Evolutionary conservation across 805 yeast species (phyloP).

Genomic region (Candida sakaeoensis): DNA sequence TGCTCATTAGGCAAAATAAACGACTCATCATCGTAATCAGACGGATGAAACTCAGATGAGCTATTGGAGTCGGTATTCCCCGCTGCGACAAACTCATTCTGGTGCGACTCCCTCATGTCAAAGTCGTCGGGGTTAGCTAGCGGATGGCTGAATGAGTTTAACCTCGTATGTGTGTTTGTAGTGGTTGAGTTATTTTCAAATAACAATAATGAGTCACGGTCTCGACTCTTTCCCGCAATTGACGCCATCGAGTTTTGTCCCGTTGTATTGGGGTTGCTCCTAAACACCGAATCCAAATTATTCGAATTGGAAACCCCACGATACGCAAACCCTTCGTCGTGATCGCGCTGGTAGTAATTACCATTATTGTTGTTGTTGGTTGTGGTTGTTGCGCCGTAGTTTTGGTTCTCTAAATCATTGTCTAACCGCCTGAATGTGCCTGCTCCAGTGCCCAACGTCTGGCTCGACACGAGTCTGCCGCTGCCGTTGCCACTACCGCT

Average conservation of each 20-base stretch:
- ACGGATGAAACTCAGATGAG: slow-evolving; percentile 10
- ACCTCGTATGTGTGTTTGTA: slow-evolving; percentile 19
- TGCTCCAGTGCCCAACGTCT: slow-evolving; percentile 5
- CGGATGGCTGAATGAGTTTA: slow-evolving; percentile 25
- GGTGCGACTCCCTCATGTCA: slow-evolving; percentile 16
- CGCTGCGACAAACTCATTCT: slow-evolving; percentile 3
- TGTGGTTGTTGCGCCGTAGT: slow-evolving; percentile 14
- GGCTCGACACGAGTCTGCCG: slow-evolving; percentile 3
- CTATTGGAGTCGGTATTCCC: slow-evolving; percentile 2
- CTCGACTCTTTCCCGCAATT: neutral
- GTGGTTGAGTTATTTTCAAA: neutral
- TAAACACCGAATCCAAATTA: slow-evolving; percentile 39
- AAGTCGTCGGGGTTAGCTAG: slow-evolving; percentile 19
- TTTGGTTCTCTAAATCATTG: slow-evolving; percentile 27
- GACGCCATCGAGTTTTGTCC: slow-evolving; percentile 1
- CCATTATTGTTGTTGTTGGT: no score
- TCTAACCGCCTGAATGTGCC: slow-evolving; percentile 7
- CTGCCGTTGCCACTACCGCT: neutral
- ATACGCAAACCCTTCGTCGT: slow-evolving; percentile 34
- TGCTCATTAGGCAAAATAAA: slow-evolving; percentile 11
- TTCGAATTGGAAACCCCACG: slow-evolving; percentile 43
- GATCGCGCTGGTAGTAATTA: slow-evolving; percentile 9
- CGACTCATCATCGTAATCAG: slow-evolving; percentile 12
- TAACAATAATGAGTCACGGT: neutral
- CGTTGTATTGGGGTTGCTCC: slow-evolving; percentile 13